These are phyloP conservation scores for Barbarea vulgaris DNA, from an alignment of 345 rosid species.

Conservation along the genomic window DNA sequence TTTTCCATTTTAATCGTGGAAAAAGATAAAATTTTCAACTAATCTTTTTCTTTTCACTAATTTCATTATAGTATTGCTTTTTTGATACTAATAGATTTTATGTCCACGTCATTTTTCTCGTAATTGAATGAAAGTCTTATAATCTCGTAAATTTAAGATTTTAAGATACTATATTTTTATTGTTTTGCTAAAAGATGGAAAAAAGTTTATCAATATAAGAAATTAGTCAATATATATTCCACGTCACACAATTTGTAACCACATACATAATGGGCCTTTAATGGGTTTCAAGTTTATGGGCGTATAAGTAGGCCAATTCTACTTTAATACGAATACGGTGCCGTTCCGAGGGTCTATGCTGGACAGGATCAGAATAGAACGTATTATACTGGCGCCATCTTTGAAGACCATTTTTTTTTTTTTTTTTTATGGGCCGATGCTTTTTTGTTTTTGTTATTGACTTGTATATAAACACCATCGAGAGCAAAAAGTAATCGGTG, in stretches of 20 bases:
- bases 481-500: not conserved
- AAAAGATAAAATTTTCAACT: not conserved
- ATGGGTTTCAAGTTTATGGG: not conserved
- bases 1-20: not conserved
- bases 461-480: not conserved
- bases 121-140: constrained; percentile 13
- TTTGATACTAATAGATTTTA: not conserved
- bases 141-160: not conserved
- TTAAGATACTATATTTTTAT: not conserved
- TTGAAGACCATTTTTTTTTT: constrained; percentile 25
- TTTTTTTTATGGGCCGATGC: not conserved
- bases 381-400: constrained; percentile 35
- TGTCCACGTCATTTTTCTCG: constrained; percentile 22
- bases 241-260: constrained; percentile 7
- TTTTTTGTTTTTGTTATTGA: not conserved
- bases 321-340: not conserved
- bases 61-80: not conserved
- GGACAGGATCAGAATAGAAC: not conserved
- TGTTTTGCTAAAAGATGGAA: not conserved
- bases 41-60: not conserved
- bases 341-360: not conserved
- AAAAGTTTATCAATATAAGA: no score
- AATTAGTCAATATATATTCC: not conserved
- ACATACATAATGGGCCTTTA: constrained; percentile 14
- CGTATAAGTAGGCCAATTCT: not conserved